Evolutionary conservation across 331 rosid species (phyloP).

Genomic region (Ulmus americana): DNA sequence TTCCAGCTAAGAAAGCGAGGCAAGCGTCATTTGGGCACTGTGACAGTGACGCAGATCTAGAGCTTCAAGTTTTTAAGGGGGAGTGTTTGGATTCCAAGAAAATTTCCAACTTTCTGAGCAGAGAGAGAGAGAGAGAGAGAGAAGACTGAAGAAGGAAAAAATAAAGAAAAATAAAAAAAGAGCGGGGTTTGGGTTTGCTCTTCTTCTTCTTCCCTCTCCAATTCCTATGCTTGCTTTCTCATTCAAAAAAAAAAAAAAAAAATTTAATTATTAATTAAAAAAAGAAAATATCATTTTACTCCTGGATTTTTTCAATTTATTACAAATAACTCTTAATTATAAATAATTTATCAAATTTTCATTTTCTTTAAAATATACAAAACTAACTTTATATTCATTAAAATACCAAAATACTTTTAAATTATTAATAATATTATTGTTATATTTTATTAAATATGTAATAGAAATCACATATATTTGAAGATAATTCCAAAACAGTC

Average conservation of each 20-base stretch:
- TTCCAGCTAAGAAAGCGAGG: constrained; percentile 17
- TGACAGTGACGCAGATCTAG: constrained; percentile 36
- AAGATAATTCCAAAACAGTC: too few relatives aligned
- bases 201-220: constrained; percentile 31
- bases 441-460: too few relatives aligned
- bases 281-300: not conserved
- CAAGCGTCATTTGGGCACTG: constrained; percentile 20
- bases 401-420: too few relatives aligned
- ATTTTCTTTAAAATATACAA: too few relatives aligned
- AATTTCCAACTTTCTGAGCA: constrained; percentile 1
- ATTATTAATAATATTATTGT: too few relatives aligned
- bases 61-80: constrained; percentile 5
- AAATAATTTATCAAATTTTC: too few relatives aligned
- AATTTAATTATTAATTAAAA: not conserved
- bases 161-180: not conserved
- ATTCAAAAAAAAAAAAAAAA: constrained; percentile 7
- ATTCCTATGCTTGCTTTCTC: constrained; percentile 30
- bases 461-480: too few relatives aligned
- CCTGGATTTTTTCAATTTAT: constrained; percentile 4
- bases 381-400: too few relatives aligned
- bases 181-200: constrained; percentile 2
- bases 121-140: not conserved
- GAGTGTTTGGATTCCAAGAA: constrained; percentile 30
- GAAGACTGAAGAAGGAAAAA: not conserved
- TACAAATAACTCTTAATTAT: too few relatives aligned